Percentiles rank a stretch among this genome's conserved stretches.
Evolutionary conservation across 768 basidiomycete species (phyloP).

Genomic region (Suillus discolor): DNA sequence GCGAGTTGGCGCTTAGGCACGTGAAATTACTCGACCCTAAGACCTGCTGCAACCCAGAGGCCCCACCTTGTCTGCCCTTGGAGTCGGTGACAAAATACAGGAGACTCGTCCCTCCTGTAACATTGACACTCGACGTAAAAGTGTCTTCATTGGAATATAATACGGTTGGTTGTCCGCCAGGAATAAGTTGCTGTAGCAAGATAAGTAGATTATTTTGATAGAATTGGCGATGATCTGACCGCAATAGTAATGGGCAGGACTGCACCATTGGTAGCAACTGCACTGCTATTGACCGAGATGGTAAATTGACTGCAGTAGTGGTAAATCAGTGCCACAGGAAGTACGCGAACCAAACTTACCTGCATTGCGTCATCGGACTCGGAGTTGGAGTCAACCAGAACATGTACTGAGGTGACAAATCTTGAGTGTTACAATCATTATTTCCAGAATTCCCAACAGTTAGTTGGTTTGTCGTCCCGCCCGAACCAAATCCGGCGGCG

Average conservation of each 20-base stretch:
- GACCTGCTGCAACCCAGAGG: conserved; percentile 52
- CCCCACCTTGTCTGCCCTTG: conserved; percentile 54
- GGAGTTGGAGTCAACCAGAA: conserved; percentile 50
- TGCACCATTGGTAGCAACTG: conserved; percentile 31
- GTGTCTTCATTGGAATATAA: conserved; percentile 40
- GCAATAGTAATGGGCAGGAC: conserved; percentile 54
- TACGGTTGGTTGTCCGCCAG: conserved; percentile 55
- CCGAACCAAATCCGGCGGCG: not conserved
- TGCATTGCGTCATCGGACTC: conserved; percentile 59
- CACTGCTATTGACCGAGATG: conserved; percentile 31
- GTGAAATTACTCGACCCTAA: conserved; percentile 45
- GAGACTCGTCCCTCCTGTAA: conserved; percentile 57
- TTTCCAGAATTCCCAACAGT: conserved; percentile 46
- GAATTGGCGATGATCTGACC: conserved; percentile 34
- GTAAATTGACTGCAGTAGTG: conserved; percentile 41
- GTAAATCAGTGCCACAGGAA: conserved; percentile 12
- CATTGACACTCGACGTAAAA: conserved; percentile 56
- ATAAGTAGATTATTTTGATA: conserved; percentile 4
- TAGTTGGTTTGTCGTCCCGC: conserved; percentile 51
- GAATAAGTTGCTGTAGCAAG: conserved; percentile 55
- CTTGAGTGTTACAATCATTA: conserved; percentile 49
- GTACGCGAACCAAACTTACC: conserved; percentile 37
- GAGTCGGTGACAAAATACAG: conserved; percentile 60
- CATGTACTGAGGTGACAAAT: conserved; percentile 44
- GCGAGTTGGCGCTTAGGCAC: conserved; percentile 56